Base-by-base conservation (phyloP, 2,329 filamentous ascomycete species). In the Ophiostoma tasmaniense region DNA sequence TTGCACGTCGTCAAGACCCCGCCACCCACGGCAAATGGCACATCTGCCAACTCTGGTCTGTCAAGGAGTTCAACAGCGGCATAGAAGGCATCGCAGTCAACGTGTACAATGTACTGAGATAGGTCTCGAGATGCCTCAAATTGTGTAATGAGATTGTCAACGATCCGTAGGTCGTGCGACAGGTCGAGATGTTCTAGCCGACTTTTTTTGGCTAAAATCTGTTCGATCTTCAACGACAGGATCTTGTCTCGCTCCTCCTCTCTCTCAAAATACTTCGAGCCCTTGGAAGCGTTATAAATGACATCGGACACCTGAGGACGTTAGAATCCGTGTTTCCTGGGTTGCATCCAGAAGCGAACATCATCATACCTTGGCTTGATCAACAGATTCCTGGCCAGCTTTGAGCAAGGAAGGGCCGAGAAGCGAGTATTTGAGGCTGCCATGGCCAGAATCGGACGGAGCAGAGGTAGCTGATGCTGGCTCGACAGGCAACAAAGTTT, bases 31-130 rank as follows among this genome's bases (percentile, higher is more conserved):
- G 94, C 93, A 80, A 99, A 97, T 0, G 95, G 95, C 0, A 96
- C 81, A 52, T 93, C 83, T 70, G 90, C 91, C 64, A 99, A 83
- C 76, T 97, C 93, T 0, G 94, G 95, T 0, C 90, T 85, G 74
- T 92, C 89, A 2, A 93, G 84, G 73, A 89, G 91, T 77, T 98
- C 95, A 0, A 98, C 95, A 0, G 95, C 92, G 0, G 95, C 95
- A 75, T 95, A 99, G 78, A 99, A 99, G 20, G 95, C 95, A 81
- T 99, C 95, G 78, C 95, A 98, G 77, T 99, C 95, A 65, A 98
- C 86, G 76, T 99, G 95, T 0, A 98, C 90, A 30, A 98, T 87
- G 69, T 87, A 83, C 77, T 98, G 95, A 0, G 89, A 89, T 45
- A 99, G 81, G 75, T 98, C 93, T 64, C 95, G 85, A 1, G 85